These are phyloP conservation scores for Poterioochromonas sp. DNA, from an alignment of 352 stramenopile genomes.

Conservation along the genomic window DNA sequence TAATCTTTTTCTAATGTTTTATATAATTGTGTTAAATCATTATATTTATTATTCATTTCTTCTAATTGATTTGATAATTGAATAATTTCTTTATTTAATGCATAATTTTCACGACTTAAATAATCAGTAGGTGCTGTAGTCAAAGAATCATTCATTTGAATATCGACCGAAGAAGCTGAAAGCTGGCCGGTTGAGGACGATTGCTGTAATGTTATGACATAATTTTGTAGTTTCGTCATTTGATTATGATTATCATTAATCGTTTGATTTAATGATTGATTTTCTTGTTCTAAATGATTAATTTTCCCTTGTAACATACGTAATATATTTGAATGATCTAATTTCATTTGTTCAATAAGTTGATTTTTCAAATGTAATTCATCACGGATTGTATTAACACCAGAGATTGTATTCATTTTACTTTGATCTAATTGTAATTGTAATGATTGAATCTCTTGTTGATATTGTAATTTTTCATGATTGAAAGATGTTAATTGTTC, in stretches of 20 bases:
- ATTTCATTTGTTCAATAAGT: neutral
- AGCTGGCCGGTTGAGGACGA: too few relatives aligned
- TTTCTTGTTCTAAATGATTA: constrained; percentile 7
- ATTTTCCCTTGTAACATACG: neutral
- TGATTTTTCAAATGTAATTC: neutral
- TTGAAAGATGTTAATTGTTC: neutral
- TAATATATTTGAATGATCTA: neutral
- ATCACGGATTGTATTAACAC: neutral
- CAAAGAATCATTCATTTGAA: too few relatives aligned
- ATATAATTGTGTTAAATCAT: neutral
- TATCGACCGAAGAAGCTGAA: too few relatives aligned
- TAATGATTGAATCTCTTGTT: neutral
- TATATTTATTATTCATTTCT: neutral
- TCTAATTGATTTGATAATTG: neutral
- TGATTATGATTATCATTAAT: neutral
- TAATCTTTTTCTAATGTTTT: neutral
- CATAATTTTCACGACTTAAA: neutral
- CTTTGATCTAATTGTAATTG: neutral
- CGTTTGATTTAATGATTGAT: neutral
- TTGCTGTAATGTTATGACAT: neutral
- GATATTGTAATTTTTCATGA: neutral
- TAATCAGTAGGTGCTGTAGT: neutral
- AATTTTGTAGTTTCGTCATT: neutral
- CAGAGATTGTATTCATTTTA: neutral
- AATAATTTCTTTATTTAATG: neutral